A percentile compares a stretch with the other conserved stretches of the same genome.
phyloP scores from a whole-genome alignment of 768 basidiomycete genomes.

The Asterophora parasitica region DNA sequence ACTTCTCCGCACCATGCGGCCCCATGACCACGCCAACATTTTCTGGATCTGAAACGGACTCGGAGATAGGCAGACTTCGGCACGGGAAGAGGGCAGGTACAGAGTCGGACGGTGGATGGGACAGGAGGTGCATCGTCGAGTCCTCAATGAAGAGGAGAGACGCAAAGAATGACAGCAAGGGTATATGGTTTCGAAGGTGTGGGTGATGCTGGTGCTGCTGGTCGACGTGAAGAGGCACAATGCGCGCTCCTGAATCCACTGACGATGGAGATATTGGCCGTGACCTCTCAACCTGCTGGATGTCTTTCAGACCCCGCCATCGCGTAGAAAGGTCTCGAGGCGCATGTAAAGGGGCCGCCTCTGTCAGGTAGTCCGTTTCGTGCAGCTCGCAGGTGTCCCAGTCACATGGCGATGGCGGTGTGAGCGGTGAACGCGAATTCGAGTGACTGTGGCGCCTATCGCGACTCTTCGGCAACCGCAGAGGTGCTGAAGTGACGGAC shows the following conservation, averaged over 20 bases:
- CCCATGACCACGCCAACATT: neutral
- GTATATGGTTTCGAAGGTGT: constrained; percentile 24
- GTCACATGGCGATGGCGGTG: neutral
- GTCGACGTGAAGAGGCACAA: no score
- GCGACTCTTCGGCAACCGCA: neutral
- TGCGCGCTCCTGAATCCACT: neutral
- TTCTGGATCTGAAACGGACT: neutral
- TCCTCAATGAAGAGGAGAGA: constrained; percentile 34
- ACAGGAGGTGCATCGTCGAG: constrained; percentile 32
- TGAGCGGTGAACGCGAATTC: neutral
- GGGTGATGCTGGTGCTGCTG: constrained; percentile 16
- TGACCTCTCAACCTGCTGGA: neutral
- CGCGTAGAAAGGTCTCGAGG: neutral
- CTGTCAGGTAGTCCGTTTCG: neutral
- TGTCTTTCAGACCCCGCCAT: neutral
- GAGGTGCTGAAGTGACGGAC: constrained; percentile 6
- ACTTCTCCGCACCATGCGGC: constrained; percentile 2
- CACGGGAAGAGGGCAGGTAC: constrained; percentile 25
- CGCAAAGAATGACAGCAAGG: constrained; percentile 32
- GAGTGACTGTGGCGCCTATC: neutral
- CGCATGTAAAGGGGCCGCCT: neutral
- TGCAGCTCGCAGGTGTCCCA: neutral
- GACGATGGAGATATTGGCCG: neutral
- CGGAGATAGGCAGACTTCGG: constrained; percentile 1
- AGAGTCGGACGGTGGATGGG: constrained; percentile 26